phyloP scores from a whole-genome alignment of 2,329 filamentous ascomycete genomes.

The Epichloe amarillans region DNA sequence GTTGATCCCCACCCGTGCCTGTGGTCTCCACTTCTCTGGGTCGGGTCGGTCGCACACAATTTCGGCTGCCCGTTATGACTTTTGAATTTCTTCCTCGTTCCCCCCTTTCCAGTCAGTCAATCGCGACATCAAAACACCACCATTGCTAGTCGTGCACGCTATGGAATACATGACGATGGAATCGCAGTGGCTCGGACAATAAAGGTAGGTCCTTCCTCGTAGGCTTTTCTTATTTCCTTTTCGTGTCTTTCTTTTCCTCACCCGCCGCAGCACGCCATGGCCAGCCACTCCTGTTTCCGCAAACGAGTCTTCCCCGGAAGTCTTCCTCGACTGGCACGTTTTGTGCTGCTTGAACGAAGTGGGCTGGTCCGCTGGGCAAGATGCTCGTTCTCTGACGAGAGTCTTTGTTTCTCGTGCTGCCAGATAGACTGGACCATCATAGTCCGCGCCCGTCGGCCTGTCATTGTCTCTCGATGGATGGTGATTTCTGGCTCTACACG shows the following conservation, averaged over 20 bases:
- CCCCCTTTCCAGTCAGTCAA: not conserved
- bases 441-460: conserved; percentile 33
- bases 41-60: not conserved
- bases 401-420: conserved; percentile 20
- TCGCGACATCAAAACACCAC: not conserved
- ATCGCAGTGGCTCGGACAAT: not conserved
- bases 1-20: too few species aligned
- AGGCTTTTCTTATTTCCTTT: not conserved
- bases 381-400: not conserved
- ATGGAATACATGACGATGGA: not conserved
- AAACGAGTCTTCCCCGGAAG: conserved; percentile 23
- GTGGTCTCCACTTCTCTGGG: not conserved
- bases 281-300: conserved; percentile 17
- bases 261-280: conserved; percentile 15
- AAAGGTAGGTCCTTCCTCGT: conserved; percentile 1
- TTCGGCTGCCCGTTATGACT: not conserved
- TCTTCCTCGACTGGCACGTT: conserved; percentile 23
- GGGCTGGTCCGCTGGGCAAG: conserved; percentile 21
- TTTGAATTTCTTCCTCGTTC: not conserved
- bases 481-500: conserved; percentile 20
- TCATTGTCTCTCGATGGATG: not conserved
- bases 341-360: conserved; percentile 22
- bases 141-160: not conserved
- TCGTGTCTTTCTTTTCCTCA: not conserved
- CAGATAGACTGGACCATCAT: conserved; percentile 37